phyloP scores from a whole-genome alignment of 352 stramenopile species.

The Phytophthora tentaculata region DNA sequence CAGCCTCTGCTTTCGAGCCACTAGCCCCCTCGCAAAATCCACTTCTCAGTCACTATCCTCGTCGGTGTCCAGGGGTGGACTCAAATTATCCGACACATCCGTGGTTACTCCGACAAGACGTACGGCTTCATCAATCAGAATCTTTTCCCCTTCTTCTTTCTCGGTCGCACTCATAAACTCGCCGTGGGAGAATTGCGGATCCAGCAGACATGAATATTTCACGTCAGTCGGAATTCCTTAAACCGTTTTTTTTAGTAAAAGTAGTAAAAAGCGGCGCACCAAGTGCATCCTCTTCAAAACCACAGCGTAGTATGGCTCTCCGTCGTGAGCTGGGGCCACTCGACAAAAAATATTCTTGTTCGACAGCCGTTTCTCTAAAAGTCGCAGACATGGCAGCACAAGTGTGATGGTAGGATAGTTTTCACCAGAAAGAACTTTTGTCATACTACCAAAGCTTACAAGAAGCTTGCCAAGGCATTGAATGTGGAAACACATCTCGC shows the following conservation, averaged over 20 bases:
- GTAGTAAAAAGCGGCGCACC: slow-evolving; percentile 4
- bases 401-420: slow-evolving; percentile 10
- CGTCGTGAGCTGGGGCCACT: background rate
- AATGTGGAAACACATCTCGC: slow-evolving; percentile 19
- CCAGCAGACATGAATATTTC: slow-evolving; percentile 5
- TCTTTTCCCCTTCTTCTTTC: background rate
- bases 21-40: no score
- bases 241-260: slow-evolving; percentile 13
- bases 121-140: slow-evolving; percentile 11
- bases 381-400: background rate
- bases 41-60: no score
- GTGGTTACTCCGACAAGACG: background rate
- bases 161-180: background rate
- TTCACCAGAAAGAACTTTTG: slow-evolving; percentile 4
- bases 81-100: no score
- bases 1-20: no score
- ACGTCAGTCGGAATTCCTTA: slow-evolving; percentile 1
- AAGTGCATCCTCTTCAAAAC: slow-evolving; percentile 12
- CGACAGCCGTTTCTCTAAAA: slow-evolving; percentile 7
- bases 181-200: slow-evolving; percentile 10
- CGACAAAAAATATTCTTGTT: slow-evolving; percentile 11
- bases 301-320: slow-evolving; percentile 1
- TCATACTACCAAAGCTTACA: slow-evolving; percentile 15
- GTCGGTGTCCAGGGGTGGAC: no score
- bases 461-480: slow-evolving; percentile 21